Conservation (phyloP, 2,329 filamentous ascomycete species). For the Camillea tinctor region DNA sequence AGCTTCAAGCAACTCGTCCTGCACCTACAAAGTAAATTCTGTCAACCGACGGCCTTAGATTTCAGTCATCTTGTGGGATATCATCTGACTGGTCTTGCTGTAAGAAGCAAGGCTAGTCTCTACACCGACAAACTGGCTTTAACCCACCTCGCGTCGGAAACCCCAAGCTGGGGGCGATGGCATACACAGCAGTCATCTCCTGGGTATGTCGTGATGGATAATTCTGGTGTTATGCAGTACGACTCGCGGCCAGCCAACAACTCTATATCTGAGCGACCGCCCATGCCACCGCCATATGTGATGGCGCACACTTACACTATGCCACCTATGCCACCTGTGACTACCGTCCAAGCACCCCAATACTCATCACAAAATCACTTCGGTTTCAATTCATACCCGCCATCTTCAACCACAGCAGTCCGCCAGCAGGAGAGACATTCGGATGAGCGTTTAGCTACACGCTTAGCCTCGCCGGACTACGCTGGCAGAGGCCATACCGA, state of each 20-base stretch:
- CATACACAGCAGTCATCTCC: slow-evolving; percentile 43
- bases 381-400: slow-evolving; percentile 42
- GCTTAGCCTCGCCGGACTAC: slow-evolving; percentile 28
- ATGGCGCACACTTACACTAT: slow-evolving; percentile 44
- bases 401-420: slow-evolving; percentile 22
- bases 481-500: background rate
- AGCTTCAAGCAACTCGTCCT: background rate
- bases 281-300: slow-evolving; percentile 48
- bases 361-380: slow-evolving; percentile 45
- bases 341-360: slow-evolving; percentile 33
- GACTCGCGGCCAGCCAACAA: slow-evolving; percentile 41
- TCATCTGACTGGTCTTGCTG: slow-evolving; percentile 28
- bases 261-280: slow-evolving; percentile 40
- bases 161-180: slow-evolving; percentile 56
- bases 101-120: slow-evolving; percentile 28
- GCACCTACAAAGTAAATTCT: background rate
- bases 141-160: slow-evolving; percentile 43
- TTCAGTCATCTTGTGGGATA: background rate
- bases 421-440: slow-evolving; percentile 29
- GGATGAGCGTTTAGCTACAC: slow-evolving; percentile 26
- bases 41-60: background rate
- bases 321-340: slow-evolving; percentile 14
- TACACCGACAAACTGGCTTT: slow-evolving; percentile 45
- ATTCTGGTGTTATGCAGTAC: slow-evolving; percentile 47
- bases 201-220: slow-evolving; percentile 50